phyloP scores from a whole-genome alignment of 1,139 yeast species.

The Kurtzmaniella quercitrusa region DNA sequence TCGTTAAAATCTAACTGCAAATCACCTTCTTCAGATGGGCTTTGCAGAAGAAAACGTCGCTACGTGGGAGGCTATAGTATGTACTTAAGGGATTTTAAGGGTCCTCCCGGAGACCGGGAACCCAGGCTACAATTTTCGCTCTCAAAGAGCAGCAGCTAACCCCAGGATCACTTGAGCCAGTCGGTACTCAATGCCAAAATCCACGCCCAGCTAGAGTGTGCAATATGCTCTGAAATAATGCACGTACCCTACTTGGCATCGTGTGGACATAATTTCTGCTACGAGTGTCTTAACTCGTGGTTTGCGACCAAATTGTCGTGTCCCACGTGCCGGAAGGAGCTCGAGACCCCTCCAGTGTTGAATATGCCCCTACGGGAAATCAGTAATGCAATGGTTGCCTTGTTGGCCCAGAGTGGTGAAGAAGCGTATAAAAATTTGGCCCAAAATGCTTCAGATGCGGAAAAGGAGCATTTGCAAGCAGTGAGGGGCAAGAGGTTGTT shows the following conservation, averaged over 20 bases:
- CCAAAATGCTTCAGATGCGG: slow-evolving; percentile 21
- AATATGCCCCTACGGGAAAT: slow-evolving; percentile 42
- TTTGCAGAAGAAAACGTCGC: slow-evolving; percentile 9
- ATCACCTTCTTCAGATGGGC: slow-evolving; percentile 7
- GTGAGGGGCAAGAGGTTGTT: slow-evolving; percentile 32
- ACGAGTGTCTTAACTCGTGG: slow-evolving; percentile 50
- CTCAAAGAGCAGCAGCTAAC: not conserved
- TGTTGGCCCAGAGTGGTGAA: slow-evolving; percentile 19
- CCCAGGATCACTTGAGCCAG: not conserved
- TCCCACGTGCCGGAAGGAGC: slow-evolving; percentile 49
- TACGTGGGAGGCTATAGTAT: slow-evolving; percentile 14
- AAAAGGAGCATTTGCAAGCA: slow-evolving; percentile 36
- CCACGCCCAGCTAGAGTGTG: slow-evolving; percentile 30
- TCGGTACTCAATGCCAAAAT: slow-evolving; percentile 15
- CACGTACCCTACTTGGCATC: slow-evolving; percentile 37
- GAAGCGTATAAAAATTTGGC: slow-evolving; percentile 16
- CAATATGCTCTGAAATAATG: slow-evolving; percentile 44
- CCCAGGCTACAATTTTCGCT: not conserved
- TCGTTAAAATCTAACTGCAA: not conserved
- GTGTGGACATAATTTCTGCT: slow-evolving; percentile 46
- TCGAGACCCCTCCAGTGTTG: slow-evolving; percentile 40
- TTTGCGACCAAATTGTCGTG: slow-evolving; percentile 45
- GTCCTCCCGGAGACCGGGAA: too few species aligned
- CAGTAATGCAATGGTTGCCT: slow-evolving; percentile 25
- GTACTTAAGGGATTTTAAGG: slow-evolving; percentile 9